Evolutionary conservation across 345 rosid genomes (phyloP).

Genomic region (Eucalyptus curtisii): DNA sequence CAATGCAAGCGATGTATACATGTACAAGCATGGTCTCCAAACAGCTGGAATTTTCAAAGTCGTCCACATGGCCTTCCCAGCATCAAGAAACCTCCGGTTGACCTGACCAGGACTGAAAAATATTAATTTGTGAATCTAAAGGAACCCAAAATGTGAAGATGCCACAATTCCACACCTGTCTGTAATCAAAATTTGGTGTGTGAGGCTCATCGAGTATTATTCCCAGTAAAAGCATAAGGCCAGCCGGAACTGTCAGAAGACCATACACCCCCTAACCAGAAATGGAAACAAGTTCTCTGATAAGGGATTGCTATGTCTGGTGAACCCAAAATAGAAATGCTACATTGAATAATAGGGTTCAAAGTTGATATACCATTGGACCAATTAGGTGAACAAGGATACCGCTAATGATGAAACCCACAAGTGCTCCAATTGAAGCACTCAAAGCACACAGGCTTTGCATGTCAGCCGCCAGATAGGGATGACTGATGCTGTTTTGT

Average conservation of each 20-base stretch:
- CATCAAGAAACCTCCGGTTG: slow-evolving; percentile 45
- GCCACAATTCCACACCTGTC: slow-evolving; percentile 30
- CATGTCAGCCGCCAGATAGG: slow-evolving; percentile 81
- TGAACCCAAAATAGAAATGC: background rate
- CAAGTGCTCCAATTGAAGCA: slow-evolving; percentile 67
- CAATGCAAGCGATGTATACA: slow-evolving; percentile 63
- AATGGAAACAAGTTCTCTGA: background rate
- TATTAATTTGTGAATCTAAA: background rate
- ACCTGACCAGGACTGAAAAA: slow-evolving; percentile 30
- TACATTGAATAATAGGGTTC: background rate
- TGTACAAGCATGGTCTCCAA: slow-evolving; percentile 85
- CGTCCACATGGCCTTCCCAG: slow-evolving; percentile 76
- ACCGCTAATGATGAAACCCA: slow-evolving; percentile 79
- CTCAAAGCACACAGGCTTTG: slow-evolving; percentile 79
- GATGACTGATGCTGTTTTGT: slow-evolving; percentile 64
- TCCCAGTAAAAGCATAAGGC: slow-evolving; percentile 52
- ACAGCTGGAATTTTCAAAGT: slow-evolving; percentile 67
- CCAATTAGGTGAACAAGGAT: slow-evolving; percentile 78
- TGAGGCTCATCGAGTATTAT: slow-evolving; percentile 45
- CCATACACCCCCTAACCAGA: slow-evolving; percentile 66
- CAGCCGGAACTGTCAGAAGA: slow-evolving; percentile 58
- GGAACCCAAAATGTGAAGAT: background rate
- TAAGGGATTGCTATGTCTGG: background rate
- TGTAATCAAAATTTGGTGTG: slow-evolving; percentile 37
- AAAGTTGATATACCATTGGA: slow-evolving; percentile 45